Base-by-base conservation (phyloP, 2,329 filamentous ascomycete genomes). In the Hypoxylon sp. region DNA sequence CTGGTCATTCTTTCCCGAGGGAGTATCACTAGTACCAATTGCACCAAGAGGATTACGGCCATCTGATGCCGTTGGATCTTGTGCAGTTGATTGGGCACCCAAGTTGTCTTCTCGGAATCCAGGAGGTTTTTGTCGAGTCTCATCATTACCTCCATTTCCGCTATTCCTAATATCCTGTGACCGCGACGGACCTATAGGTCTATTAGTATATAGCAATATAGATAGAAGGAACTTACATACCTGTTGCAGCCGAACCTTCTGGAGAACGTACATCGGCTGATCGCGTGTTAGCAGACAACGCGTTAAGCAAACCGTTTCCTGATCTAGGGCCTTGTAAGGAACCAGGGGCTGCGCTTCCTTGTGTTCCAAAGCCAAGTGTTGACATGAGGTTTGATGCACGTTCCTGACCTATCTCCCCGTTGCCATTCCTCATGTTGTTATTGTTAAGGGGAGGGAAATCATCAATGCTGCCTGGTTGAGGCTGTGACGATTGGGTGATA, bases 241-340 rank as follows among this genome's bases (percentile, higher is more conserved):
- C 80, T 68, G 80, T 77, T 33, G 75, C 73, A 55, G 79, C 77
- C 19, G 80, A 78, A 35, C 81, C 83, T 54, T 83, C 81, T 1
- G 86, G 84, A 37, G 86, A 84, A 62, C 85, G 84, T 33, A 76
- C 78, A 51, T 89, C 85, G 48, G 80, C 79, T 37, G 83, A 78
- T 59, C 87, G 82, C 63, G 80, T 85, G 68, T 86, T 90, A 4
- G 87, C 87, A 47, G 88, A 89, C n/a, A 91, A 79, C 3, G 88
- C 89, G 74, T 89, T 91, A 50, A 91, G 79, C 42, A 91, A 81
- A 8, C 88, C 88, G 74, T 91, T 91, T 11, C 85, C 88, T 19
- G 78, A 77, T 61, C 87, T 81, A 63, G 80, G 83, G 44, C 79
- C 78, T 62, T 82, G 82, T 57, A 81, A 75, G 19, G 81, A 70